These are phyloP conservation scores for Rubroboletus pulcherrimus DNA, from an alignment of 768 basidiomycete genomes.

Conservation along the genomic window DNA sequence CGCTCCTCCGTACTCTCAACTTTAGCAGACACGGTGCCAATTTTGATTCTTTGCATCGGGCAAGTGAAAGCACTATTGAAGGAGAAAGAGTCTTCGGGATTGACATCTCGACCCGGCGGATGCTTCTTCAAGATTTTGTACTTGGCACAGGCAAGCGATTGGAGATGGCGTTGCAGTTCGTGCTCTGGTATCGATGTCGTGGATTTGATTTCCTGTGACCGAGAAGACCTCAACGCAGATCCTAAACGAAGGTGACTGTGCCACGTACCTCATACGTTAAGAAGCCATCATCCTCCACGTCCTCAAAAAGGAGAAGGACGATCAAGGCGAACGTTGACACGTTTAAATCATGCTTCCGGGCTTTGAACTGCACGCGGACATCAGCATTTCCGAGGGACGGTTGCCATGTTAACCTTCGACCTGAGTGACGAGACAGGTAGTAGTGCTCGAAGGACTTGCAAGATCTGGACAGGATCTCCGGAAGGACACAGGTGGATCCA, in stretches of 20 bases:
- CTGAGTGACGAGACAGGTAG: slow-evolving; percentile 86
- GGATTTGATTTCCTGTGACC: slow-evolving; percentile 73
- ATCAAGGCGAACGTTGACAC: slow-evolving; percentile 87
- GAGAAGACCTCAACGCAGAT: background rate
- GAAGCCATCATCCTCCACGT: slow-evolving; percentile 59
- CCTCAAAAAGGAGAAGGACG: slow-evolving; percentile 84
- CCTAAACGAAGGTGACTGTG: background rate
- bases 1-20: slow-evolving; percentile 85
- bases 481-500: slow-evolving; percentile 62
- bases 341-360: slow-evolving; percentile 81
- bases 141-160: slow-evolving; percentile 94
- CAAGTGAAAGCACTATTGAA: slow-evolving; percentile 83
- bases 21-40: slow-evolving; percentile 81
- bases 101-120: slow-evolving; percentile 82
- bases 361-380: slow-evolving; percentile 77
- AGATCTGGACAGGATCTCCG: slow-evolving; percentile 57
- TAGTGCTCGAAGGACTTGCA: slow-evolving; percentile 82
- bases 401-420: slow-evolving; percentile 90
- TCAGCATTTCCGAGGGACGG: slow-evolving; percentile 88
- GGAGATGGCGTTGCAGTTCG: slow-evolving; percentile 89
- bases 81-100: slow-evolving; percentile 73
- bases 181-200: slow-evolving; percentile 68
- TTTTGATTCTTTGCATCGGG: slow-evolving; percentile 88
- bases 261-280: slow-evolving; percentile 69
- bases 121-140: slow-evolving; percentile 90